Evolutionary conservation across 768 basidiomycete species (phyloP).

Genomic region (Tubosaeta sp.): DNA sequence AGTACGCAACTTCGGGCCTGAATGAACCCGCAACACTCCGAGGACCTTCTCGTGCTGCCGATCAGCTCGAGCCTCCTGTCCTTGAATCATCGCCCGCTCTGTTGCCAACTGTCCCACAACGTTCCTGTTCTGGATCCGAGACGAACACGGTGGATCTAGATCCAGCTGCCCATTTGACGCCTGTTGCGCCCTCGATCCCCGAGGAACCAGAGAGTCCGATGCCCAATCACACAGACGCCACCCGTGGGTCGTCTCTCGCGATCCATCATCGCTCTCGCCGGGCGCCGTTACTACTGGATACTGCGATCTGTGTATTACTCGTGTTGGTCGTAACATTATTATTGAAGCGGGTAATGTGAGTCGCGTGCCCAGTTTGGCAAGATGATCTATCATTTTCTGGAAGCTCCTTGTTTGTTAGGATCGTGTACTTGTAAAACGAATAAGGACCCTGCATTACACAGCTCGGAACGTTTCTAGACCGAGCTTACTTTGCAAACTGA

Average conservation of each 20-base stretch:
- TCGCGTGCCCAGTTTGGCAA: slow-evolving; percentile 14
- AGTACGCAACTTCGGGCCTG: slow-evolving; percentile 14
- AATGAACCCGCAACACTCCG: slow-evolving; percentile 14
- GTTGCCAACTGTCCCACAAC: slow-evolving; percentile 16
- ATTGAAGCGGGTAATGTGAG: slow-evolving; percentile 52
- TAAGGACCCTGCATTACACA: slow-evolving; percentile 13
- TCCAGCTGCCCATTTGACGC: slow-evolving; percentile 12
- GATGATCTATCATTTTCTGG: slow-evolving; percentile 20
- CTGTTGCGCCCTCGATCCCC: slow-evolving; percentile 7
- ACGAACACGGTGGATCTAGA: slow-evolving; percentile 15
- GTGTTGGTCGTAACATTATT: slow-evolving; percentile 66
- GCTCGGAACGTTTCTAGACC: slow-evolving; percentile 20
- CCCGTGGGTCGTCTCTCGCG: slow-evolving; percentile 15
- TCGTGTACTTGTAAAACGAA: slow-evolving; percentile 14
- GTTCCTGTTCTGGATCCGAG: slow-evolving; percentile 10
- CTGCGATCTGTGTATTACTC: slow-evolving; percentile 67
- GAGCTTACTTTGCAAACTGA: slow-evolving; percentile 14
- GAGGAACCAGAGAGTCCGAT: slow-evolving; percentile 9
- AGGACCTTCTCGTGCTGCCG: slow-evolving; percentile 19
- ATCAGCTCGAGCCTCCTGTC: slow-evolving; percentile 15
- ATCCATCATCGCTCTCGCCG: slow-evolving; percentile 21
- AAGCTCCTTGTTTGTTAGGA: slow-evolving; percentile 10
- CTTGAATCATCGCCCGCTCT: slow-evolving; percentile 12
- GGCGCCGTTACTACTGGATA: slow-evolving; percentile 67
- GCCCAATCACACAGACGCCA: slow-evolving; percentile 8